Evolutionary conservation across 768 basidiomycete species (phyloP), one percentile per base, ranked within the genome.

Genomic region (Trametes elegans): DNA sequence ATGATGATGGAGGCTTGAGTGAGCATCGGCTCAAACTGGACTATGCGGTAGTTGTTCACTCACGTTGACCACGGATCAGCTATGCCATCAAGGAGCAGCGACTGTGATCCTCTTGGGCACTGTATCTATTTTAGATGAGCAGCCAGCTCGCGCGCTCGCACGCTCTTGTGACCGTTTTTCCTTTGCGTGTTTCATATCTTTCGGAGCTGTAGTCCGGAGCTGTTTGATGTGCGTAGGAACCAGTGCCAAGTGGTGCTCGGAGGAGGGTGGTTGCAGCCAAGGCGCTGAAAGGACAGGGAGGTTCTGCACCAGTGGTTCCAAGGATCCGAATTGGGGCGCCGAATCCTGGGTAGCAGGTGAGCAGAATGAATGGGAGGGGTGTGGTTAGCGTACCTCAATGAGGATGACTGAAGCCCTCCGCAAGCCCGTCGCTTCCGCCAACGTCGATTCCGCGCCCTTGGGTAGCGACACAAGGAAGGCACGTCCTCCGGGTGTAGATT

Each of bases 221-320:
- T 92, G 90, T 64, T 93, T 95, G 60, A 93, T 77, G 64, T 91
- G 87, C 0, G 90, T 91, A 2, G 87, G 83, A 36, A 88, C 70
- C 23, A 85, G 73, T 16, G 69, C 19, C n/a, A 26, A 40, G 51
- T 45, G 49, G n/a, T 18, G 55, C 53, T 14, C 56, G 64, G 34
- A 51, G 54, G 26, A 28, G 70, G 62, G 3, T 1, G 75, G 69
- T 38, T 80, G 66, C 13, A 82, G 73, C 92, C 92, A 95, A 6
- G 84, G 73, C 0, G 90, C 89, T 14, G 76, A 71, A 13, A 88
- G 65, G 18, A 76, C 68, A 10, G 82, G 79, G n/a, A 90, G 68
- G 27, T 75, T 68, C 27, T 76, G 71, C 21, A 89, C 62, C 34
- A 83, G 58, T 3, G 72, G 63, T 5, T 68, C 54, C 23, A 61